A percentile compares a stretch with the other conserved stretches of the same genome.
phyloP scores from a whole-genome alignment of 176 grass and related monocot species.

The Oryza punctata region DNA sequence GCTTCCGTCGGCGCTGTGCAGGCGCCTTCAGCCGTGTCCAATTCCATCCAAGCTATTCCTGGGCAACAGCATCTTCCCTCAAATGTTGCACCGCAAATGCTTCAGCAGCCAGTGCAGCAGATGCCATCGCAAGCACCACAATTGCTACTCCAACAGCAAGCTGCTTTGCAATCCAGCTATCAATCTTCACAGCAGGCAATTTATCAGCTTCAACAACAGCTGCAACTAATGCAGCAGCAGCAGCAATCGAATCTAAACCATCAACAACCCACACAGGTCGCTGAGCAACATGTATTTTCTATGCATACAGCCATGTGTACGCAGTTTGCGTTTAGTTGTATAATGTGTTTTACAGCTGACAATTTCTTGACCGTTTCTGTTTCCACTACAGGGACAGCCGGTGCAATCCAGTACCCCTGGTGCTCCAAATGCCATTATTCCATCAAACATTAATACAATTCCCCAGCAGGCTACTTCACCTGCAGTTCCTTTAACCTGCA shows the following conservation, averaged over 20 bases:
- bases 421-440: conserved; percentile 51
- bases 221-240: conserved; percentile 81
- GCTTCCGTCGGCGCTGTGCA: conserved; percentile 56
- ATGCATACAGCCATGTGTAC: conserved; percentile 18
- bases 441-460: conserved; percentile 51
- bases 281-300: conserved; percentile 75
- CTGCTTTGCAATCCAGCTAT: conserved; percentile 93
- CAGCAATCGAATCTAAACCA: conserved; percentile 57
- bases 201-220: conserved; percentile 92
- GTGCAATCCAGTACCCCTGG: conserved; percentile 54
- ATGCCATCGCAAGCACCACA: conserved; percentile 84
- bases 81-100: conserved; percentile 62
- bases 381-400: conserved; percentile 44
- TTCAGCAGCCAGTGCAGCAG: conserved; percentile 74
- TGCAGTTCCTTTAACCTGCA: conserved; percentile 77
- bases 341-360: conserved; percentile 6
- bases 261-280: conserved; percentile 50
- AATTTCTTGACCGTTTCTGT: conserved; percentile 45
- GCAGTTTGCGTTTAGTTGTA: conserved; percentile 2
- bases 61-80: conserved; percentile 65
- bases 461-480: conserved; percentile 54
- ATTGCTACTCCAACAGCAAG: conserved; percentile 90
- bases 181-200: conserved; percentile 98
- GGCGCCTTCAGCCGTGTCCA: conserved; percentile 54
- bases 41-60: conserved; percentile 56